These are phyloP conservation scores for Populus nigra DNA, from an alignment of 345 rosid genomes.

Conservation along the genomic window DNA sequence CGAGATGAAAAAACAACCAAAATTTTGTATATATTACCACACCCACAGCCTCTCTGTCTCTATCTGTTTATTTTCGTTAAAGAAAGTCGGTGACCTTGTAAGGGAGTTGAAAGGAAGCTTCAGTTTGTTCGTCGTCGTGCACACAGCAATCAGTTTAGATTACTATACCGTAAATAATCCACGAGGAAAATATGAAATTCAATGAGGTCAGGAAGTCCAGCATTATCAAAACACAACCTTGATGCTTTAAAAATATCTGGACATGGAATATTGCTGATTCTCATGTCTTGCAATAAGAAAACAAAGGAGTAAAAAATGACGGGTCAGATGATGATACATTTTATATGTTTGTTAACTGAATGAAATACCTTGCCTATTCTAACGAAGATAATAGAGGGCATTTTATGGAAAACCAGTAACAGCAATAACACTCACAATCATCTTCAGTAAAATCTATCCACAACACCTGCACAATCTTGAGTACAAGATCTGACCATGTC, in stretches of 20 bases:
- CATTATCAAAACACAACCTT: neutral
- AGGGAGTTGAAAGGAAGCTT: no score
- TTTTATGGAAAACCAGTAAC: neutral
- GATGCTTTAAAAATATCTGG: neutral
- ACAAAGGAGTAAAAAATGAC: neutral
- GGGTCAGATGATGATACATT: neutral
- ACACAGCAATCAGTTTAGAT: neutral
- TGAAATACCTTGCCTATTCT: neutral
- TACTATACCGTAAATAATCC: neutral
- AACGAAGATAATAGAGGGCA: neutral
- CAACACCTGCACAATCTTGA: constrained; percentile 16
- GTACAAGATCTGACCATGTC: neutral
- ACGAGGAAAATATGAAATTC: neutral
- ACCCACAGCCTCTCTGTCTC: no score
- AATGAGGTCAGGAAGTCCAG: neutral
- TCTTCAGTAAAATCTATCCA: constrained; percentile 19
- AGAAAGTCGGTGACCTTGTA: no score
- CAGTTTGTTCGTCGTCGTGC: neutral
- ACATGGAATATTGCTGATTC: neutral
- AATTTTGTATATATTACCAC: no score
- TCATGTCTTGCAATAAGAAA: neutral
- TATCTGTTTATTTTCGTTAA: no score
- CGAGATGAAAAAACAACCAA: no score
- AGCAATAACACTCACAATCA: constrained; percentile 16
- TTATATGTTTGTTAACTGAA: neutral